Evolutionary conservation across 108 stramenopile species (phyloP).

Genomic region (Cyclostephanos invisitatus): DNA sequence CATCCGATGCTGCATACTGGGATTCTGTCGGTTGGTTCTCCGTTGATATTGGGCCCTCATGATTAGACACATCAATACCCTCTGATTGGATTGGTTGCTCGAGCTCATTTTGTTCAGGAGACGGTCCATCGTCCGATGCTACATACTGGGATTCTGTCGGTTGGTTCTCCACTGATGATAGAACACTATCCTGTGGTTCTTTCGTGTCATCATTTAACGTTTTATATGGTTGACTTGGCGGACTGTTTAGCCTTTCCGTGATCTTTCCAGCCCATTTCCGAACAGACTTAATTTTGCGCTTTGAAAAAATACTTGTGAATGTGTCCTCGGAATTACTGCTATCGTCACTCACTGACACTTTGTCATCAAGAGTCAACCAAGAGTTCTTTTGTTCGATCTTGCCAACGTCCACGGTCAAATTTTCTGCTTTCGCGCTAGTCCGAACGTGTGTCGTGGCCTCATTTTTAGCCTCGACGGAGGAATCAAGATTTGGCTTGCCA

Average conservation of each 20-base stretch:
- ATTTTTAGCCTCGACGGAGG: neutral
- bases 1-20: neutral
- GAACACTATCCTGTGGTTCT: constrained; percentile 1
- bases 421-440: neutral
- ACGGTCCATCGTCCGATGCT: neutral
- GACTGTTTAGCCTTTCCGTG: constrained; percentile 20
- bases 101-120: neutral
- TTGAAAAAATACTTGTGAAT: constrained; percentile 32
- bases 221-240: constrained; percentile 23
- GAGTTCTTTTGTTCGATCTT: constrained; percentile 3
- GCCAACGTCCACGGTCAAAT: neutral
- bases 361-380: constrained; percentile 1
- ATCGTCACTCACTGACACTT: constrained; percentile 22
- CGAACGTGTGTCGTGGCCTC: neutral
- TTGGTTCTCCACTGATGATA: neutral
- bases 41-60: neutral
- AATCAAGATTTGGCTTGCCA: neutral
- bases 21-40: neutral
- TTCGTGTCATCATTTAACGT: constrained; percentile 9
- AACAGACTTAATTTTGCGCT: constrained; percentile 14
- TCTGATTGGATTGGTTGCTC: neutral
- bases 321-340: constrained; percentile 25
- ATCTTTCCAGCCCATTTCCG: constrained; percentile 36
- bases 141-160: neutral
- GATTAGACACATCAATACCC: neutral